Percentiles rank a stretch among this genome's conserved stretches.
Evolutionary conservation across 148 eudicot species (phyloP).

Genomic region (Fagopyrum tataricum): DNA sequence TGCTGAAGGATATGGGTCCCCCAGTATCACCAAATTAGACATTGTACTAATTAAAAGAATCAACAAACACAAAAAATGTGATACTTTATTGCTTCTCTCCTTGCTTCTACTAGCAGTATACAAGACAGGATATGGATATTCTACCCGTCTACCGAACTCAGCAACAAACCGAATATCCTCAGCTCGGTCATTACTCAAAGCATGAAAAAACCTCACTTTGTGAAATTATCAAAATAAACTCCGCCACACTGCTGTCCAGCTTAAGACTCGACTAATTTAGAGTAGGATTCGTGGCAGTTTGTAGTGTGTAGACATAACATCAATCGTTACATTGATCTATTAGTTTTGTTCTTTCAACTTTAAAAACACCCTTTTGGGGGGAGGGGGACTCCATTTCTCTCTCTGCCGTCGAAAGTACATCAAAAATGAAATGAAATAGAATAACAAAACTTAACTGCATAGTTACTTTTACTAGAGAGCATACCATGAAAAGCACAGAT

Average conservation of each 20-base stretch:
- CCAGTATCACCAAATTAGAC: neutral
- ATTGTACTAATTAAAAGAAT: neutral
- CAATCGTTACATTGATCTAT: neutral
- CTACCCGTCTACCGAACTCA: neutral
- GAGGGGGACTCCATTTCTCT: neutral
- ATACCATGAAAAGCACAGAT: constrained; percentile 92
- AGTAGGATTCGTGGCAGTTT: neutral
- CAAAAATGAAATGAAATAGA: neutral
- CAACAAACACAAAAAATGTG: neutral
- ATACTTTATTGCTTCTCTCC: neutral
- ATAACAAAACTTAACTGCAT: neutral
- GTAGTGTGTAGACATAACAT: neutral
- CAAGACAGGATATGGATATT: neutral
- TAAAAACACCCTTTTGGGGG: neutral
- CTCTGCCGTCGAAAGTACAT: neutral
- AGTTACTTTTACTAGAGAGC: constrained; percentile 9
- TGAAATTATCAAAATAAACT: neutral
- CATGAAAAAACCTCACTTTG: neutral
- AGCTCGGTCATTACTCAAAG: neutral
- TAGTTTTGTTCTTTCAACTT: neutral
- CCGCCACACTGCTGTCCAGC: neutral
- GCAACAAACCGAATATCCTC: neutral
- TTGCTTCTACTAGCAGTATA: neutral
- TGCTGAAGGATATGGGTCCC: neutral
- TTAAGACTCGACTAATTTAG: neutral